Evolutionary conservation across 2,329 filamentous ascomycete species (phyloP), one percentile per base, ranked within the genome.

Genomic region (Hypoxylon rubiginosum): DNA sequence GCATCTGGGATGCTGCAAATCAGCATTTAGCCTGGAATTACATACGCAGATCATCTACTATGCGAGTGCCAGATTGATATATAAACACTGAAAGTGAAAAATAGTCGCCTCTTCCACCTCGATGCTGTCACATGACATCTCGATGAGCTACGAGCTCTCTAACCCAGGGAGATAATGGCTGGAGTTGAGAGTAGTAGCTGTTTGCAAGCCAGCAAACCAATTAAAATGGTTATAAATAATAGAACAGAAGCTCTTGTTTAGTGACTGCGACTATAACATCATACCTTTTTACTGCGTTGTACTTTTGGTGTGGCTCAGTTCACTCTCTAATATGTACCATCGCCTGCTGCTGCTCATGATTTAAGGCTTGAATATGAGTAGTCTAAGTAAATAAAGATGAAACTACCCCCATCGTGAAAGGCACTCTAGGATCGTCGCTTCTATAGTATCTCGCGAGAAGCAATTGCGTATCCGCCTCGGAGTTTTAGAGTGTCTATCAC

Each of bases 11-110:
- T 64, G 53, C 61, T 54, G 64, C 62, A 67, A 67, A 46, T 24
- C 36, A 39, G 17, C 46, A 68, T 66, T 68, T 68, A 68, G 66
- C 58, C 66, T 64, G 36, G 41, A 39, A 21, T 13, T 21, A 4
- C 36, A 57, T 17, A 36, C 50, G n/a, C 41, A 24, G 43, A 17
- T 32, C 19, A 54, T 30, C 17, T 10, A 32, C 8, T 19, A 54
- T 26, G 26, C 54, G 30, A 45, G n/a, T 49, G 4, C 11, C 1
- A 48, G 19, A 41, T 50, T 24, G 1, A 32, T 34, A 57, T 45
- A 32, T 15, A 24, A 46, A 43, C 39, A 19, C 6, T 4, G 15
- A 9, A 43, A 19, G 9, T 26, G 19, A 26, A 48, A 24, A 48
- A 2, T 6, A 48, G 43, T 55, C 21, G 10, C 32, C 21, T 51